Base-by-base conservation (phyloP, 345 rosid genomes). In the Cardamine resedifolia region DNA sequence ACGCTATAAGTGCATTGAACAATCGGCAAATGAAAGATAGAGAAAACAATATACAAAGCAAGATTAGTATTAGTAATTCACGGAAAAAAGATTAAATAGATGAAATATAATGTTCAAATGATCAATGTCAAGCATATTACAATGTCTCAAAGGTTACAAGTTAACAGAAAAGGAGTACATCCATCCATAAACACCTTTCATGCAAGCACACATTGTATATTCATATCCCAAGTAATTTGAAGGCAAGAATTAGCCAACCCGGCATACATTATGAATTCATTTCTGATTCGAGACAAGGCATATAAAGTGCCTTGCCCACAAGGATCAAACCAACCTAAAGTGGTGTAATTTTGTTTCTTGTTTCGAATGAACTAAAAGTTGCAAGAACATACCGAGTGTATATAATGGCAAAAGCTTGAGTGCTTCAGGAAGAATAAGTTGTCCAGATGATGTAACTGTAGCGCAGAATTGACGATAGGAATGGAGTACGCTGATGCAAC, bases 371-470 rank as follows among this genome's bases (percentile, higher is more conserved):
- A 39, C 5, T 57, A 23, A 28, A 38, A 70, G 55, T 24, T 44
- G 4, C 26, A 59, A 55, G 74, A 48, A 68, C n/a, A 66, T 91
- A 95, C 99, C 99, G 4, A 95, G 92, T 70, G 90, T 85, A 79
- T 91, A 91, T 4, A 95, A 77, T 68, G 99, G 98, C 68, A 90
- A 85, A 77, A 95, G 96, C 79, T 91, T 95, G 49, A 95, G 98
- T 24, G 98, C 96, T 82, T 95, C 99, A 15, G 99, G 98, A 65
- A 95, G 96, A 80, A 91, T 90, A 70, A 95, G 97, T 71, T 95
- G 99, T 67, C 99, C 99, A 10, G 92, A 70, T 58, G 96, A 88
- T 64, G 96, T 87, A 62, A 95, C 97, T 16, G 99, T 88, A 4
- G 99, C 98, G 75, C 99, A 95, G 70, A 90, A 95, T 77, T 90